Conservation (phyloP, 2,329 filamentous ascomycete species). For the Ophiostoma piceae region DNA sequence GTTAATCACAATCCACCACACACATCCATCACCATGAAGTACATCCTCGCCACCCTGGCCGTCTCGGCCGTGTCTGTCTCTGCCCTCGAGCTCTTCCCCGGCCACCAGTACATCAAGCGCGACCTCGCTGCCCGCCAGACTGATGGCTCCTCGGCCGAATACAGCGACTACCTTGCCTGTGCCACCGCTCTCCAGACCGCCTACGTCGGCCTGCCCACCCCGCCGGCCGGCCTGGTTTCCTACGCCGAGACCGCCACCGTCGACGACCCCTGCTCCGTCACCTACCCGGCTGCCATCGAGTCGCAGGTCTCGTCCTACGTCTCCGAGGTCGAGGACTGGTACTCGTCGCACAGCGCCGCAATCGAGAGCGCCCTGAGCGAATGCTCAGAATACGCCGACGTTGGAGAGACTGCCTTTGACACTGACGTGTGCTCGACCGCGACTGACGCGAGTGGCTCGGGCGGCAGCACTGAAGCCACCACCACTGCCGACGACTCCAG, state of each 20-base stretch:
- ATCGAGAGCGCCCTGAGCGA: conserved; percentile 28
- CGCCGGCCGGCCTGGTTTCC: conserved; percentile 29
- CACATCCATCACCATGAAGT: conserved; percentile 6
- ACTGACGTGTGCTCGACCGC: background rate
- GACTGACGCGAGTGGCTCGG: background rate
- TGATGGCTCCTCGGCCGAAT: conserved; percentile 16
- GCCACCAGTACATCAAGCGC: conserved; percentile 24
- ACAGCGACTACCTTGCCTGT: conserved; percentile 24
- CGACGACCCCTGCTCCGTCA: background rate
- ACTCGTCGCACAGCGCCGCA: conserved; percentile 26
- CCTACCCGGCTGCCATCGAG: conserved; percentile 24
- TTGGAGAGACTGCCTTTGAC: background rate
- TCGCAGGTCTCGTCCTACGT: conserved; percentile 28
- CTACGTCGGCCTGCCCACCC: conserved; percentile 29
- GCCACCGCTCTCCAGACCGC: conserved; percentile 26
- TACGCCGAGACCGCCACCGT: conserved; percentile 16
- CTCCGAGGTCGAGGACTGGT: conserved; percentile 29
- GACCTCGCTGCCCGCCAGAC: conserved; percentile 30
- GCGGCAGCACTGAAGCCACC: conserved; percentile 3
- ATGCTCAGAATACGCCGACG: conserved; percentile 29
- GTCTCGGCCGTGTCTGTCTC: conserved; percentile 27
- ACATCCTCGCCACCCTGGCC: conserved; percentile 24
- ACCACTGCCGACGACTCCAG: background rate
- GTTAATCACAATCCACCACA: background rate
- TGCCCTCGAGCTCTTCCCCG: conserved; percentile 26